Evolutionary conservation across 192 early-diverging fungal genomes (phyloP).

Genomic region (Coemansia biformis): DNA sequence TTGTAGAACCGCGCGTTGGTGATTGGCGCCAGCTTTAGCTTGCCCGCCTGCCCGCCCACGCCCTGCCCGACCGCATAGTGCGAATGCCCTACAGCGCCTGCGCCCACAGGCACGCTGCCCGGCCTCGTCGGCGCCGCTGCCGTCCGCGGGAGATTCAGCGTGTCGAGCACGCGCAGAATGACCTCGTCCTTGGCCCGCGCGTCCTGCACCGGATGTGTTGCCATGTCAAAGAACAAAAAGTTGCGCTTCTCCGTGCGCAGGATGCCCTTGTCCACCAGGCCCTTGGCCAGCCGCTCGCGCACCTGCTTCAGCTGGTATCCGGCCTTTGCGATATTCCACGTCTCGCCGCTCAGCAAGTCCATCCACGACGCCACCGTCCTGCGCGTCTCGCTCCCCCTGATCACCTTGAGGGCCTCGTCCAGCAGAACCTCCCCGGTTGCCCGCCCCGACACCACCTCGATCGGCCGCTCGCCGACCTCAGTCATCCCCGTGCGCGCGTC

Average conservation of each 20-base stretch:
- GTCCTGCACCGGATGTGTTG: conserved; percentile 93
- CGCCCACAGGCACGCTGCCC: conserved; percentile 2
- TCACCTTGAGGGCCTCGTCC: conserved; percentile 89
- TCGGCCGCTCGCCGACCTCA: conserved; percentile 70
- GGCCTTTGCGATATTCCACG: conserved; percentile 97
- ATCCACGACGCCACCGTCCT: conserved; percentile 89
- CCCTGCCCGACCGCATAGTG: conserved; percentile 24
- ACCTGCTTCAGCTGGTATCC: conserved; percentile 98
- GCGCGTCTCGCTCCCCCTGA: conserved; percentile 75
- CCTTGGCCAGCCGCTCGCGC: conserved; percentile 91
- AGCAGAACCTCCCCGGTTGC: conserved; percentile 91
- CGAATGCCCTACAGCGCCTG: neutral
- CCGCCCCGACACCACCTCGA: conserved; percentile 78
- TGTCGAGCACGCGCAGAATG: conserved; percentile 74
- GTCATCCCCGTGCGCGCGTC: conserved; percentile 63
- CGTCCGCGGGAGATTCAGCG: conserved; percentile 65
- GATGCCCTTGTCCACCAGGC: conserved; percentile 97
- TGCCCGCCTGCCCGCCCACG: conserved; percentile 32
- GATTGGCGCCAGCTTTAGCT: conserved; percentile 21
- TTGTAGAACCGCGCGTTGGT: conserved; percentile 32
- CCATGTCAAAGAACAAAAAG: conserved; percentile 96
- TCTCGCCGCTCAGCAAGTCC: conserved; percentile 97
- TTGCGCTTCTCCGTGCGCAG: conserved; percentile 93
- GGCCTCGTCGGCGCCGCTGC: conserved; percentile 50
- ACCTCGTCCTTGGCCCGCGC: conserved; percentile 82